Percentiles rank a stretch among this genome's conserved stretches.
Evolutionary conservation across 163 green algal genomes (phyloP).

Genomic region (Scenedesmus sp.): DNA sequence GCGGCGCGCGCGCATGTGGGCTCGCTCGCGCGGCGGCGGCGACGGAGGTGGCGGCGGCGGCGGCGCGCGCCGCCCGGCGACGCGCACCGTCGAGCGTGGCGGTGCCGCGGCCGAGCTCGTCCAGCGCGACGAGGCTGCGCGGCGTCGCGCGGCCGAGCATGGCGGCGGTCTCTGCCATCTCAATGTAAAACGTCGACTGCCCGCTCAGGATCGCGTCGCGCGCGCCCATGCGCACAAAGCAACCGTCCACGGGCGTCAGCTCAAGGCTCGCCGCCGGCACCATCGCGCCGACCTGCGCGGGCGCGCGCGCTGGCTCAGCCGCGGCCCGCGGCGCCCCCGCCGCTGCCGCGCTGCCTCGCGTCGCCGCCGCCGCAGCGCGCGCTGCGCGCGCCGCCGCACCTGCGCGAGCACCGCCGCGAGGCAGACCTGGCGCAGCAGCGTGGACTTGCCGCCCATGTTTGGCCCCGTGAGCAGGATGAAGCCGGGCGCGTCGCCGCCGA

Average conservation of each 20-base stretch:
- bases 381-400: slow-evolving; percentile 50
- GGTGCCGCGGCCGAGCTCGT: slow-evolving; percentile 97
- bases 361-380: background rate
- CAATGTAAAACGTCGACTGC: slow-evolving; percentile 96
- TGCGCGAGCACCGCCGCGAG: slow-evolving; percentile 91
- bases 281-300: slow-evolving; percentile 78
- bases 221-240: slow-evolving; percentile 96
- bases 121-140: slow-evolving; percentile 83
- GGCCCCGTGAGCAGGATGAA: slow-evolving; percentile 92
- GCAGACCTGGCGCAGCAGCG: slow-evolving; percentile 84
- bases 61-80: too few relatives aligned
- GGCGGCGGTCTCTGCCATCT: slow-evolving; percentile 93
- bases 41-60: too few relatives aligned
- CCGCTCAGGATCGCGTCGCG: slow-evolving; percentile 82
- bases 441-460: slow-evolving; percentile 99
- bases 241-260: slow-evolving; percentile 86
- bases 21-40: too few relatives aligned
- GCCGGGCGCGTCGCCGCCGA: slow-evolving; percentile 63
- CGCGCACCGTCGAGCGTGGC: slow-evolving; percentile 85
- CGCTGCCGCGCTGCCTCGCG: background rate
- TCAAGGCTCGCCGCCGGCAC: slow-evolving; percentile 84
- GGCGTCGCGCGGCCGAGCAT: slow-evolving; percentile 72
- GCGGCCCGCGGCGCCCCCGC: background rate
- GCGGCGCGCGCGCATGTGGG: background rate
- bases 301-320: background rate